Percentiles rank a stretch among this genome's conserved stretches.
These are phyloP conservation scores for Tephrocybe sp. DNA, from an alignment of 768 basidiomycete species.

Conservation along the genomic window DNA sequence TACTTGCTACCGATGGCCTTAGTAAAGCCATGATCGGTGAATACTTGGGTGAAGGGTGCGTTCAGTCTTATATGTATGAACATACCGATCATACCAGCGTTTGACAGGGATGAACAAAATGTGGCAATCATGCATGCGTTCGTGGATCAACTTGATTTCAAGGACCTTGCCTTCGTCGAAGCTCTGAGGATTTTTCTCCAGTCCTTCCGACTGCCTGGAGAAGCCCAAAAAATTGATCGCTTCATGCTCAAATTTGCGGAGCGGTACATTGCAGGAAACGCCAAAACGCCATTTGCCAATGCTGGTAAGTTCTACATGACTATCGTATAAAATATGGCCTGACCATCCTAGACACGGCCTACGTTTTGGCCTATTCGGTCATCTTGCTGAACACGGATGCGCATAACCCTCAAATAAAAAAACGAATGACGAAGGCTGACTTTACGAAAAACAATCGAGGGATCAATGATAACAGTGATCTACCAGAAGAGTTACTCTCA, in stretches of 20 bases:
- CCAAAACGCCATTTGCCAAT: conserved; percentile 85
- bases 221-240: conserved; percentile 97
- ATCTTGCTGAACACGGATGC: conserved; percentile 98
- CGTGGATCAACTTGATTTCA: conserved; percentile 90
- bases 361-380: conserved; percentile 92
- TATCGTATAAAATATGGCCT: neutral
- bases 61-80: conserved; percentile 12
- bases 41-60: conserved; percentile 95
- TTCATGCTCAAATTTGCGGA: conserved; percentile 99
- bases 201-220: conserved; percentile 95
- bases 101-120: conserved; percentile 78
- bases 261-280: conserved; percentile 89
- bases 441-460: conserved; percentile 96
- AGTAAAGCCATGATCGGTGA: conserved; percentile 97
- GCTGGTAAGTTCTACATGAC: conserved; percentile 61
- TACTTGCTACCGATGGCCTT: conserved; percentile 87
- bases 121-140: conserved; percentile 97
- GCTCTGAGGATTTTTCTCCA: conserved; percentile 91
- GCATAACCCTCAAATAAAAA: conserved; percentile 92
- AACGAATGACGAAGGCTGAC: conserved; percentile 89
- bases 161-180: conserved; percentile 78
- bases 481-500: conserved; percentile 82
- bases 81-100: conserved; percentile 2
- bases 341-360: conserved; percentile 71
- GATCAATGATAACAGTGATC: conserved; percentile 88